Percentiles rank a stretch among this genome's conserved stretches.
These are phyloP conservation scores for Scalesia atractyloides DNA, from an alignment of 129 eudicot species.

Conservation along the genomic window DNA sequence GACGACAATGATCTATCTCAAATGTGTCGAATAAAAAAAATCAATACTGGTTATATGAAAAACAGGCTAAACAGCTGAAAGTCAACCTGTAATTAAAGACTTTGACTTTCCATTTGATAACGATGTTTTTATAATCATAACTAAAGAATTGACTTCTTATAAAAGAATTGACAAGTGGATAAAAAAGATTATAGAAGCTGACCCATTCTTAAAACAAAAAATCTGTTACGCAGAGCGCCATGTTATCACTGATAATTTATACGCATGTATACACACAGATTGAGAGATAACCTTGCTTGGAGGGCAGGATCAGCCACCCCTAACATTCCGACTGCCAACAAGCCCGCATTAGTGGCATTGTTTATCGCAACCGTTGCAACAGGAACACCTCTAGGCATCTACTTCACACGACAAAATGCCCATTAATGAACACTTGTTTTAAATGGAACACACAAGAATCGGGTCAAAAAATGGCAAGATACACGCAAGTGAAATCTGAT, in stretches of 20 bases:
- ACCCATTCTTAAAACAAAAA: no score
- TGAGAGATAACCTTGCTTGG: constrained; percentile 60
- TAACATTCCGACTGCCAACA: constrained; percentile 79
- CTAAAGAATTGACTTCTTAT: background rate
- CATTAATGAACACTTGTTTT: background rate
- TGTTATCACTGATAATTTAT: background rate
- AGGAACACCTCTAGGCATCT: constrained; percentile 99
- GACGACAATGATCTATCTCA: background rate
- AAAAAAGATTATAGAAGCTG: no score
- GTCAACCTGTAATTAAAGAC: background rate
- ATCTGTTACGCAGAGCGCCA: no score
- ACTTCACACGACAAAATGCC: constrained; percentile 19
- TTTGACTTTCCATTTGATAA: background rate
- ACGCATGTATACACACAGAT: background rate
- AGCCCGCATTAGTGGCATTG: constrained; percentile 94
- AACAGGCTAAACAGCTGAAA: background rate
- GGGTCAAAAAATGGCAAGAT: background rate
- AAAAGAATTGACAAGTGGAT: background rate
- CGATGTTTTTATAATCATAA: background rate
- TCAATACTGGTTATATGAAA: no score
- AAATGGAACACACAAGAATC: background rate
- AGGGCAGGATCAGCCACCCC: constrained; percentile 65
- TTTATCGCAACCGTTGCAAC: constrained; percentile 97
- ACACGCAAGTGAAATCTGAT: background rate
- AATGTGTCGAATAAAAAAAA: background rate